A percentile compares a stretch with the other conserved stretches of the same genome.
phyloP scores from a whole-genome alignment of 2,329 filamentous ascomycete species.

The Colletotrichum noveboracense region DNA sequence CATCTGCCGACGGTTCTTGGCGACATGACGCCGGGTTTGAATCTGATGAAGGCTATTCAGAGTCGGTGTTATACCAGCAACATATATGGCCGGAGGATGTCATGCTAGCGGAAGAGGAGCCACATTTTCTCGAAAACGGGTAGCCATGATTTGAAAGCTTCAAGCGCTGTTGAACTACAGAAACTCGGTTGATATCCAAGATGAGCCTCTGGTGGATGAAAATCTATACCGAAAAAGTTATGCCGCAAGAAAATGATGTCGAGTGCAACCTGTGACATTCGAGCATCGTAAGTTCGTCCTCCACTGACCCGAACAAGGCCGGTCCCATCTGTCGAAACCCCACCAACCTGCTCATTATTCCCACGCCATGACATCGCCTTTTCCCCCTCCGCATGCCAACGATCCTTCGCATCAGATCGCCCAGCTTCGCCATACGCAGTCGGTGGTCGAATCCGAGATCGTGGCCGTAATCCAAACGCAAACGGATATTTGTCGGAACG shows the following conservation, averaged over 20 bases:
- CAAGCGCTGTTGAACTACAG: conserved; percentile 20
- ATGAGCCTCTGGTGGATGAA: background rate
- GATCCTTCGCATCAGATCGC: background rate
- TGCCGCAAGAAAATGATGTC: conserved; percentile 5
- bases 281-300: background rate
- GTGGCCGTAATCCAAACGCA: background rate
- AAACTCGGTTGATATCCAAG: background rate
- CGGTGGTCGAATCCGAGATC: background rate
- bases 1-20: background rate
- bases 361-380: background rate
- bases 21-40: background rate
- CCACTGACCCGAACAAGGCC: background rate
- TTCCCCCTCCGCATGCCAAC: background rate
- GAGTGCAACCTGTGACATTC: conserved; percentile 15
- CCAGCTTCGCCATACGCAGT: background rate
- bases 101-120: background rate
- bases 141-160: background rate
- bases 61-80: background rate
- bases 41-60: background rate
- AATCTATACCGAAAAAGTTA: conserved; percentile 2
- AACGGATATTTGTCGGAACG: background rate
- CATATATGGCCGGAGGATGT: background rate
- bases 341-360: conserved; percentile 1
- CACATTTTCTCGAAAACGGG: background rate
- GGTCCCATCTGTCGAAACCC: background rate